Conservation (phyloP, 1,284 basidiomycete genomes). For the Ceratobasidium sp. region DNA sequence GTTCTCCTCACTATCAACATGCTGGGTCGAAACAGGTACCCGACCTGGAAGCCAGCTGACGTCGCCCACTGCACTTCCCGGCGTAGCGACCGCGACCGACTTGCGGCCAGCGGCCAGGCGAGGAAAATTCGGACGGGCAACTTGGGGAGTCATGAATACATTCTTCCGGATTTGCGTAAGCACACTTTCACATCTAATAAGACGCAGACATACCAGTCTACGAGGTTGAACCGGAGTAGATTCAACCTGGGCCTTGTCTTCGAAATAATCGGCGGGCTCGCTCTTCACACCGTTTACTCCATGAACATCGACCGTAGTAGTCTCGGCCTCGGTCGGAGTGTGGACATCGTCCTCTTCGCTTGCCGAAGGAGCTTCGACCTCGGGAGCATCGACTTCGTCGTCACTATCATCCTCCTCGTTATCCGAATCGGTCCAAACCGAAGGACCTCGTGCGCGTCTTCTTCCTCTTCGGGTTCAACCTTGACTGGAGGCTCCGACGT, state of each 20-base stretch:
- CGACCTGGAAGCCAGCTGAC: slow-evolving; percentile 35
- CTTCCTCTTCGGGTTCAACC: slow-evolving; percentile 30
- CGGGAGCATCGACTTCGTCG: neutral
- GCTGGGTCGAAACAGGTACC: slow-evolving; percentile 20
- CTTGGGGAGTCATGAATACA: slow-evolving; percentile 37
- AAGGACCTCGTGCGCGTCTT: slow-evolving; percentile 4
- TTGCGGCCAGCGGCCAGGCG: slow-evolving; percentile 26
- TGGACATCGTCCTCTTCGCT: slow-evolving; percentile 15
- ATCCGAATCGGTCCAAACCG: slow-evolving; percentile 5
- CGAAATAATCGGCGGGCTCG: neutral
- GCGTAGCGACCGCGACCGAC: slow-evolving; percentile 26
- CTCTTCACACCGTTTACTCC: neutral
- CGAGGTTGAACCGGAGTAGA: slow-evolving; percentile 24
- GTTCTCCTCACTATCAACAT: slow-evolving; percentile 26
- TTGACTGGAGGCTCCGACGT: slow-evolving; percentile 1
- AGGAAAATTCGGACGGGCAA: slow-evolving; percentile 26
- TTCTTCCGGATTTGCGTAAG: neutral
- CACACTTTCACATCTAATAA: neutral
- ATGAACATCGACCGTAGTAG: neutral
- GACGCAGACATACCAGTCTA: slow-evolving; percentile 10
- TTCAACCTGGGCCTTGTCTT: neutral
- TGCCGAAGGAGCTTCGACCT: neutral
- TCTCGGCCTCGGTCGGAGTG: slow-evolving; percentile 14
- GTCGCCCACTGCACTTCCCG: neutral
- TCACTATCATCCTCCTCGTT: slow-evolving; percentile 5